Conservation (phyloP, 2,329 filamentous ascomycete genomes). For the Geosmithia putterillii region DNA sequence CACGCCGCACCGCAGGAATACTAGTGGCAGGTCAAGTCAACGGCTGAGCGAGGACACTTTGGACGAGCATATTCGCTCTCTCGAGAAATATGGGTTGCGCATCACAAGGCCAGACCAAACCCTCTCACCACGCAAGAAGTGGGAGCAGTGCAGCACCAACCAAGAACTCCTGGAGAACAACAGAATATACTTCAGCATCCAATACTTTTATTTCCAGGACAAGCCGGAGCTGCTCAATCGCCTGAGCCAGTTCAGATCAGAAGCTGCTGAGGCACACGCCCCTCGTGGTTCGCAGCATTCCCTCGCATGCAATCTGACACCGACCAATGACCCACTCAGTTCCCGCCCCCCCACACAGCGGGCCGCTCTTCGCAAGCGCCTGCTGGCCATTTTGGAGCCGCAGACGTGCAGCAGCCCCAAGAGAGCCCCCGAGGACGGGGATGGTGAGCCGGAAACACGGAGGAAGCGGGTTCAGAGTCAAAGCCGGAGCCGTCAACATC, state of each 20-base stretch:
- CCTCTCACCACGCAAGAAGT: not conserved
- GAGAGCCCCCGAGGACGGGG: not conserved
- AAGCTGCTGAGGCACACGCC: not conserved
- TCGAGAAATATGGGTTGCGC: conserved; percentile 12
- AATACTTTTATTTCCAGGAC: not conserved
- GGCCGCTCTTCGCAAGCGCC: conserved; percentile 11
- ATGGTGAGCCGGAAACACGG: not conserved
- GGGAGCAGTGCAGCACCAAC: not conserved
- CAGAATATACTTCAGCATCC: not conserved
- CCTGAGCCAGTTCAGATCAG: not conserved
- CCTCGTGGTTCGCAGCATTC: not conserved
- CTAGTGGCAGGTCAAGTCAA: too few relatives aligned
- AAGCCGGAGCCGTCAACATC: conserved; percentile 8
- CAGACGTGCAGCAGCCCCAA: not conserved
- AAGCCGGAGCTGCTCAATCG: too few relatives aligned
- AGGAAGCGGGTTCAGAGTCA: not conserved
- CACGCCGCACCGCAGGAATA: too few relatives aligned
- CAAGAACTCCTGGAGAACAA: not conserved
- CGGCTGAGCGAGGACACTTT: conserved; percentile 7
- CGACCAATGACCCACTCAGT: conserved; percentile 9
- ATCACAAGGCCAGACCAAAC: not conserved
- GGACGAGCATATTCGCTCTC: conserved; percentile 9
- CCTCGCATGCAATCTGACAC: conserved; percentile 6
- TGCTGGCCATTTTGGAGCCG: conserved; percentile 9
- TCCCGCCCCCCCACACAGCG: conserved; percentile 8